phyloP scores from a whole-genome alignment of 2,329 filamentous ascomycete genomes.

The Colletotrichum sp. region DNA sequence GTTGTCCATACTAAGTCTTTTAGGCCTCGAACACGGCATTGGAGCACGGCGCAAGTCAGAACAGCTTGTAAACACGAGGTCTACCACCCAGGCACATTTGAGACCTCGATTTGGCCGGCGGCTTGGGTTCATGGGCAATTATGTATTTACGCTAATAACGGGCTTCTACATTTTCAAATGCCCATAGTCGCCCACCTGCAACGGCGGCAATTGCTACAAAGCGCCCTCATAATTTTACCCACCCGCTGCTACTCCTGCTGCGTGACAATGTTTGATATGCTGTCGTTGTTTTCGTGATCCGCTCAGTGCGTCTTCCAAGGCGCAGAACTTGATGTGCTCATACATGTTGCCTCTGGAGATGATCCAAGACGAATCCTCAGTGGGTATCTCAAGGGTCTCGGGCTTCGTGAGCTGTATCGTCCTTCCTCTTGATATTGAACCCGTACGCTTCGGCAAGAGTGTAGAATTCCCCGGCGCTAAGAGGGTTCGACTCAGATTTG shows the following conservation, averaged over 20 bases:
- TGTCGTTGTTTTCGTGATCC: neutral
- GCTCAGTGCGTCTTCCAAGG: neutral
- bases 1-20: conserved; percentile 19
- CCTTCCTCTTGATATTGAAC: neutral
- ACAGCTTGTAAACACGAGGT: neutral
- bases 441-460: neutral
- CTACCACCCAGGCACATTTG: neutral
- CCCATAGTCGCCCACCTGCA: neutral
- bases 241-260: neutral
- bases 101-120: neutral
- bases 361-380: neutral
- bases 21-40: neutral
- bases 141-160: neutral
- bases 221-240: neutral
- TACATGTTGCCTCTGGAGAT: neutral
- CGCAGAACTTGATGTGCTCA: neutral
- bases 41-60: neutral
- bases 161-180: neutral
- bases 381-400: neutral
- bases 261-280: neutral
- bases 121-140: neutral
- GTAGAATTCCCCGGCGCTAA: neutral
- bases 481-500: neutral
- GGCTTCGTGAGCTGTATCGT: neutral
- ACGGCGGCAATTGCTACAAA: neutral